Evolutionary conservation across 805 yeast genomes (phyloP).

Genomic region (Candida piceae): DNA sequence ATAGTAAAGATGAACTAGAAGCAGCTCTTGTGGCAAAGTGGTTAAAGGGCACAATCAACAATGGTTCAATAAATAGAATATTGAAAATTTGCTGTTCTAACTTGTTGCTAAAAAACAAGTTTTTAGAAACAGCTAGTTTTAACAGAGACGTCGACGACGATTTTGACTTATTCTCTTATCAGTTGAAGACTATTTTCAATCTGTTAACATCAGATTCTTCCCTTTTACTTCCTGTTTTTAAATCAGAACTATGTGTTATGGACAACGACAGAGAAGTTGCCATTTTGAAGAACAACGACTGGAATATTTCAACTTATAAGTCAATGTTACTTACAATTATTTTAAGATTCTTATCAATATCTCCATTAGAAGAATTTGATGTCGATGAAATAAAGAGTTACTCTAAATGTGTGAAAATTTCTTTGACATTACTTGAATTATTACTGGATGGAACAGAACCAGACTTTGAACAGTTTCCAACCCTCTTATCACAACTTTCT

Average conservation of each 20-base stretch:
- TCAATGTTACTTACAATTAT: conserved; percentile 45
- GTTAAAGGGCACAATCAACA: conserved; percentile 37
- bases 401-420: conserved; percentile 34
- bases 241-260: conserved; percentile 54
- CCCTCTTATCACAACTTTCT: conserved; percentile 13
- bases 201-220: conserved; percentile 45
- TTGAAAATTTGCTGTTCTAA: conserved; percentile 52
- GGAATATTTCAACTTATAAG: conserved; percentile 60
- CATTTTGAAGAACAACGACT: conserved; percentile 36
- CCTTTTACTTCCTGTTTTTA: conserved; percentile 42
- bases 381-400: conserved; percentile 23
- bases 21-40: conserved; percentile 43
- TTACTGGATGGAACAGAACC: conserved; percentile 55
- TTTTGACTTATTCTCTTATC: conserved; percentile 56
- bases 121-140: conserved; percentile 23
- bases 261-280: conserved; percentile 40
- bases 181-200: conserved; percentile 46
- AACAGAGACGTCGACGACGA: conserved; percentile 46
- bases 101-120: conserved; percentile 40
- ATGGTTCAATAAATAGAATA: conserved; percentile 57
- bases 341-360: conserved; percentile 38
- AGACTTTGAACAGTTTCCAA: conserved; percentile 36
- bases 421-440: conserved; percentile 40
- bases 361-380: conserved; percentile 16
- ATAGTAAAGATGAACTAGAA: conserved; percentile 37